Percentiles rank a stretch among this genome's conserved stretches.
Conservation (phyloP, 2,329 filamentous ascomycete genomes). For the Aspergillus awamori region DNA sequence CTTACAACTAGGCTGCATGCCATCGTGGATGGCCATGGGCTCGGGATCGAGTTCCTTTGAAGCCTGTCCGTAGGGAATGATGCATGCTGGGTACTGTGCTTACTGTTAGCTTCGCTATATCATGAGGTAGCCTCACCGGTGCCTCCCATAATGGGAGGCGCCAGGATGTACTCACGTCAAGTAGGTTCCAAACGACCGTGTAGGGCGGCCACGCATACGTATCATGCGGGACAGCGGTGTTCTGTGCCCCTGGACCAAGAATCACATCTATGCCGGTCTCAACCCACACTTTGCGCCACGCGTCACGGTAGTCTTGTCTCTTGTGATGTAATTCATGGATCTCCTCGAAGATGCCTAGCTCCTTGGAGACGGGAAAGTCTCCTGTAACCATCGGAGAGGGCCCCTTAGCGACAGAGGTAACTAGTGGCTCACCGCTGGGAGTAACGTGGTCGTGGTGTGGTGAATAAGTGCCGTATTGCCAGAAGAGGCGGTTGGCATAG, state of each 20-base stretch:
- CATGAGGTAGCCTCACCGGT: not conserved
- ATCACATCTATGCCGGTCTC: constrained; percentile 54
- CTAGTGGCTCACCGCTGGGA: constrained; percentile 48
- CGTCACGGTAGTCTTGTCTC: constrained; percentile 36
- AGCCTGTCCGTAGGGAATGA: constrained; percentile 51
- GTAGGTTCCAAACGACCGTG: constrained; percentile 55
- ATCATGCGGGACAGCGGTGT: constrained; percentile 57
- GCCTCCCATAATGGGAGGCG: too few relatives aligned
- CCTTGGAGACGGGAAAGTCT: constrained; percentile 30
- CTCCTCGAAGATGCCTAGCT: constrained; percentile 39
- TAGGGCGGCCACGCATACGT: constrained; percentile 43
- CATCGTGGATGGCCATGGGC: constrained; percentile 33
- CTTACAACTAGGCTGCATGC: constrained; percentile 31
- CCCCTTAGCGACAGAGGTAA: constrained; percentile 43
- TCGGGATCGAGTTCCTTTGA: constrained; percentile 46
- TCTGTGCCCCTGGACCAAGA: constrained; percentile 53
- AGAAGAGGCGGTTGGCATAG: constrained; percentile 39
- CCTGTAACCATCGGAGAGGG: constrained; percentile 31
- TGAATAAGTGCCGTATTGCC: constrained; percentile 44
- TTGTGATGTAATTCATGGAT: constrained; percentile 49
- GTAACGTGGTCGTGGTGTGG: constrained; percentile 35
- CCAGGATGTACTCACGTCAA: constrained; percentile 48
- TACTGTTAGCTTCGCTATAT: not conserved
- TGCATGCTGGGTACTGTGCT: constrained; percentile 53
- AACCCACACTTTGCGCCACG: constrained; percentile 48